Percentiles rank a stretch among this genome's conserved stretches.
Evolutionary conservation across 2,329 filamentous ascomycete genomes (phyloP).

Genomic region (Clonostachys solani): DNA sequence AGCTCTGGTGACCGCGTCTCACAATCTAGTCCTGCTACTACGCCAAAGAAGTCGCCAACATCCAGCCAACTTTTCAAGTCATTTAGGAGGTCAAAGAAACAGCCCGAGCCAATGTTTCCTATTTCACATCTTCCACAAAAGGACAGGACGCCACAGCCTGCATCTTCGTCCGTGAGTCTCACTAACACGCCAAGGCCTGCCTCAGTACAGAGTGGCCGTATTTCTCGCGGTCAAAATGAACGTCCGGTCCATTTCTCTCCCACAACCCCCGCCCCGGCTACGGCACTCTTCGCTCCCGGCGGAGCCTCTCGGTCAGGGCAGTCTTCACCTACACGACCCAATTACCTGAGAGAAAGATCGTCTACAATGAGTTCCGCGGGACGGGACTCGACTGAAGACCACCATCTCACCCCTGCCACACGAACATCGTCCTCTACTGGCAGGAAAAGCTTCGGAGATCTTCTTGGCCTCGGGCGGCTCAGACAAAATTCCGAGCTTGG

Average conservation of each 20-base stretch:
- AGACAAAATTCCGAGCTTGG: constrained; percentile 76
- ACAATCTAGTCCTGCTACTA: constrained; percentile 56
- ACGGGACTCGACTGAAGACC: constrained; percentile 67
- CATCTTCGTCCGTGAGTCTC: constrained; percentile 38
- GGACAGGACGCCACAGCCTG: constrained; percentile 35
- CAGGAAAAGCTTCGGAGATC: constrained; percentile 86
- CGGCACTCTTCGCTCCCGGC: constrained; percentile 35
- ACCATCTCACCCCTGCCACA: constrained; percentile 61
- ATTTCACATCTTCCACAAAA: constrained; percentile 80
- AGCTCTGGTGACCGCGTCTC: constrained; percentile 66
- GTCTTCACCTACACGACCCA: constrained; percentile 63
- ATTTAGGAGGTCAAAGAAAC: constrained; percentile 72
- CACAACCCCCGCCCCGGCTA: constrained; percentile 35
- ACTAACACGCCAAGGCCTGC: constrained; percentile 25
- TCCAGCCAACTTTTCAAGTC: constrained; percentile 72
- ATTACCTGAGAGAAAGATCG: constrained; percentile 69
- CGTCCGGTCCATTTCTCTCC: constrained; percentile 1
- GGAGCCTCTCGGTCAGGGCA: constrained; percentile 46
- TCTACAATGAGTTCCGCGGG: constrained; percentile 85
- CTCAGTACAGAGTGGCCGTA: constrained; percentile 21
- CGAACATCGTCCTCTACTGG: constrained; percentile 86
- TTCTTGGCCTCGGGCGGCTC: constrained; percentile 74
- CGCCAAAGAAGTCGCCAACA: constrained; percentile 54
- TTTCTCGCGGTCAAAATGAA: too few relatives aligned
- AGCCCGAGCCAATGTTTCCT: constrained; percentile 75